Base-by-base conservation (phyloP, 1,284 basidiomycete genomes). In the Rhodotorula sp. region DNA sequence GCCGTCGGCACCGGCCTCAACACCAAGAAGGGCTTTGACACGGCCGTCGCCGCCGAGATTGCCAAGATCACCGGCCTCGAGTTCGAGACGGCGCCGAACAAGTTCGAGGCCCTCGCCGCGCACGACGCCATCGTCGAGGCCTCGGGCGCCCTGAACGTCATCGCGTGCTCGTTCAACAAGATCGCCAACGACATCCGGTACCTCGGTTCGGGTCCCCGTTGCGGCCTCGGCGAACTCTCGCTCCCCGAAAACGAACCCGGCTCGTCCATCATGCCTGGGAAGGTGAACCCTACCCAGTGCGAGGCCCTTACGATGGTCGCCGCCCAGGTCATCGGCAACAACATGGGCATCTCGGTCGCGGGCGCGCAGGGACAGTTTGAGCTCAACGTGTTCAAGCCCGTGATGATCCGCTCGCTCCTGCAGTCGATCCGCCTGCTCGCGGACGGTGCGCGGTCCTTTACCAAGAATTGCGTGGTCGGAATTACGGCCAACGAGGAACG, bases 231-330 rank as follows among this genome's bases (percentile, higher is more conserved):
- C 49, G 97, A 99, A 84, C 85, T 99, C 63, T 88, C 86, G 78
- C 84, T 99, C 70, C 97, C 97, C 28, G 97, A 99, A 84, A 99
- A 99, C 82, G 97, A 99, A 83, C 97, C 97, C 58, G 97, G 97
- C 70, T 97, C 93, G 80, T 97, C 93, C 73, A 99, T 99, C 84
- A 99, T 99, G 97, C 97, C 97, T 28, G 97, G 97, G 75, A 99
- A 99, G 84, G 97, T 99, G 70, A 99, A 99, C 84, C 97, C 97
- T 23, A 99, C 97, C 7, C 97, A 99, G 82, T 99, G 97, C 79
- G 97, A 99, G 84, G 97, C 97, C 57, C 83, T 97, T 72, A 99
- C 97, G 34, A 99, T 99, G 97, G 93, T 99, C 57, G 93, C 94
- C 60, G 93, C 95, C 0, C 97, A 99, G 82, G 95, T 99, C 15